Percentiles rank a stretch among this genome's conserved stretches.
These are phyloP conservation scores for Cymbopogon flexuosus DNA, from an alignment of 202 grass and related monocot species.

Conservation along the genomic window DNA sequence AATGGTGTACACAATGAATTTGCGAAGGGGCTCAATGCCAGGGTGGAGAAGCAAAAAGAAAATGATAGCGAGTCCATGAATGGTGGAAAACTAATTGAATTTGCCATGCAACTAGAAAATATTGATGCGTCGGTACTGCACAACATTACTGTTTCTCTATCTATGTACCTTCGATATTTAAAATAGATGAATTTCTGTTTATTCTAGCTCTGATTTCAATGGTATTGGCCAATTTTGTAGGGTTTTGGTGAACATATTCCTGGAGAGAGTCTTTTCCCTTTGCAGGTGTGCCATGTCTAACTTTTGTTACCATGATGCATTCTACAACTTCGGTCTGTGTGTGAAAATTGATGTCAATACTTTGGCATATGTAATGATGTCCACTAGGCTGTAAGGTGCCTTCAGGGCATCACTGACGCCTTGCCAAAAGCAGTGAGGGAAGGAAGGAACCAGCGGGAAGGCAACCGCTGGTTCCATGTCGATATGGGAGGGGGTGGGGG, in stretches of 20 bases:
- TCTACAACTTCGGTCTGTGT: constrained; percentile 7
- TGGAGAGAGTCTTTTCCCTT: constrained; percentile 74
- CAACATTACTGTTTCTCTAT: constrained; percentile 21
- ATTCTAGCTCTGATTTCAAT: constrained; percentile 14
- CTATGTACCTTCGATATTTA: constrained; percentile 4
- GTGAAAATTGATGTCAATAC: neutral
- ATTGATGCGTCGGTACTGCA: constrained; percentile 64
- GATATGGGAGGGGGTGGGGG: neutral
- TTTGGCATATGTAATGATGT: neutral
- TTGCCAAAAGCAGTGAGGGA: neutral
- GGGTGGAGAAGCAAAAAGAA: constrained; percentile 70
- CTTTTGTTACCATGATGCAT: constrained; percentile 16
- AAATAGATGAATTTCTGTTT: constrained; percentile 26
- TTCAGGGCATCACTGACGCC: neutral
- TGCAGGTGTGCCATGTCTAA: constrained; percentile 57
- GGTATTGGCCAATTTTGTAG: constrained; percentile 42
- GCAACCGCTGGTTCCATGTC: neutral
- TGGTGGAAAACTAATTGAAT: constrained; percentile 64
- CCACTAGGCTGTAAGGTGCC: neutral
- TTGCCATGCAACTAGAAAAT: constrained; percentile 61
- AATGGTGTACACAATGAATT: constrained; percentile 53
- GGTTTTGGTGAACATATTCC: constrained; percentile 70
- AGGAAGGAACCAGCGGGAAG: neutral
- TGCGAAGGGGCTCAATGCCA: constrained; percentile 59
- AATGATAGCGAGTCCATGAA: constrained; percentile 45